These are phyloP conservation scores for Herpetomonas muscarum DNA, from an alignment of 208 protist genomes.

Conservation along the genomic window DNA sequence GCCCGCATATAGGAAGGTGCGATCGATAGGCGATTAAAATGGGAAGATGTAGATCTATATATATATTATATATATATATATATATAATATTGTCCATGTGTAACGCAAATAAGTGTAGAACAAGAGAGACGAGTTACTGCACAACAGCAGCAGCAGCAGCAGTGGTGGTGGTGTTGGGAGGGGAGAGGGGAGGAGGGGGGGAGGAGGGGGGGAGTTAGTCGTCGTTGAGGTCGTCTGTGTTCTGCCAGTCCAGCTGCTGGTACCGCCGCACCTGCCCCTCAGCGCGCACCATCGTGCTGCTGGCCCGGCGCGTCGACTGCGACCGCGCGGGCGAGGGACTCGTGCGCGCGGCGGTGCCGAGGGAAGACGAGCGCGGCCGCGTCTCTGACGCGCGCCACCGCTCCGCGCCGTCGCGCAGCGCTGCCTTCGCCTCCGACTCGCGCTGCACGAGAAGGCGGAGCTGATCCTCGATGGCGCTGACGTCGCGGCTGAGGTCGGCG, in stretches of 20 bases:
- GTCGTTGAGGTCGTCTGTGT: neutral
- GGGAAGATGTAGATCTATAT: too few relatives aligned
- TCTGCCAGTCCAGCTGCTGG: conserved; percentile 16
- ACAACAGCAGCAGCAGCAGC: too few relatives aligned
- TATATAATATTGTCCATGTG: too few relatives aligned
- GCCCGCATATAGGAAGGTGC: too few relatives aligned
- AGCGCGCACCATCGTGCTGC: conserved; percentile 9
- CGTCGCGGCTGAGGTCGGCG: neutral
- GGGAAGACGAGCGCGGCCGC: too few relatives aligned
- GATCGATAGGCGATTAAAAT: too few relatives aligned
- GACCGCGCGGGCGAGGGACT: neutral
- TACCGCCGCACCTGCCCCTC: conserved; percentile 6
- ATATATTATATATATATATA: too few relatives aligned
- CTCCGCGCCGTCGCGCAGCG: neutral
- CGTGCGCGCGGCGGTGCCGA: neutral
- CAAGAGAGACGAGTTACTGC: too few relatives aligned
- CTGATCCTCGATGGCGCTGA: neutral
- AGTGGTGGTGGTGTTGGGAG: neutral
- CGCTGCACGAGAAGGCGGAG: neutral
- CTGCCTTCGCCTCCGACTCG: neutral
- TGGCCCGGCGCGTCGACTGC: neutral
- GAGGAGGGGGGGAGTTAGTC: neutral
- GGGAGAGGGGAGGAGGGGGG: neutral
- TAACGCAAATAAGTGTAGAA: too few relatives aligned
- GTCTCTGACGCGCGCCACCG: neutral